Base-by-base conservation (phyloP, 495 filamentous ascomycete species). In the Apodospora peruviana region DNA sequence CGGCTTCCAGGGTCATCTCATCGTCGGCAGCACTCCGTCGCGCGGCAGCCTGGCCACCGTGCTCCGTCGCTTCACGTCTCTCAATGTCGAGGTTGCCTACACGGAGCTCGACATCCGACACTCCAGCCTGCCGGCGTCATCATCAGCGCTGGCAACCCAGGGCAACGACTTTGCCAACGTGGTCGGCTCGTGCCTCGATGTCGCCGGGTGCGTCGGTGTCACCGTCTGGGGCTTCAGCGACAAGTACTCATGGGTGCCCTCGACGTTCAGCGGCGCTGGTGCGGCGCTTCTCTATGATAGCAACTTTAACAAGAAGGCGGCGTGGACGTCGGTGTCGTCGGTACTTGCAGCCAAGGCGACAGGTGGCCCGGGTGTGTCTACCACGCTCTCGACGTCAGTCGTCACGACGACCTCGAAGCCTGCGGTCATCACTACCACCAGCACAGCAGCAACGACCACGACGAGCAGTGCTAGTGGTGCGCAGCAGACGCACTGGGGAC, bases 201-300 rank as follows among this genome's bases (percentile, higher is more conserved):
- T 74, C 1, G 39, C 59, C 5, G 56, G 67, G 4, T 87, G 84
- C 55, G 67, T 84, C 25, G 83, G 81, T 2, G 62, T 85, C 24
- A 84, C 78, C n/a, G 72, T 82, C 49, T 84, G 81, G 82, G 72
- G 77, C 50, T 84, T 76, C 67, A 77, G 73, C 17, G 82, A 85
- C 56, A 76, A 78, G 63, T 79, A 81, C 63, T 73, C 66, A 18
- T 82, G 80, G 80, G 44, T 68, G 8, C 62, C 62, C 17, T 18
- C 27, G 14, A 73, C 71, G 2, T 82, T 83, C 62, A 47, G 62
- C 2, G 79, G 79, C 20, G 59, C 73, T n/a, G 79, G 79, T 7
- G 74, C 64, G 32, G 77, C 79, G 0, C 66, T 70, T n/a, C 69
- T 78, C n/a, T 82, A 75, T 71, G 74, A 80, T 51, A 62, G 61